Percentiles rank a stretch among this genome's conserved stretches.
These are phyloP conservation scores for Coccomyxa subellipsoidea DNA, from an alignment of 163 green algal genomes.

Conservation along the genomic window DNA sequence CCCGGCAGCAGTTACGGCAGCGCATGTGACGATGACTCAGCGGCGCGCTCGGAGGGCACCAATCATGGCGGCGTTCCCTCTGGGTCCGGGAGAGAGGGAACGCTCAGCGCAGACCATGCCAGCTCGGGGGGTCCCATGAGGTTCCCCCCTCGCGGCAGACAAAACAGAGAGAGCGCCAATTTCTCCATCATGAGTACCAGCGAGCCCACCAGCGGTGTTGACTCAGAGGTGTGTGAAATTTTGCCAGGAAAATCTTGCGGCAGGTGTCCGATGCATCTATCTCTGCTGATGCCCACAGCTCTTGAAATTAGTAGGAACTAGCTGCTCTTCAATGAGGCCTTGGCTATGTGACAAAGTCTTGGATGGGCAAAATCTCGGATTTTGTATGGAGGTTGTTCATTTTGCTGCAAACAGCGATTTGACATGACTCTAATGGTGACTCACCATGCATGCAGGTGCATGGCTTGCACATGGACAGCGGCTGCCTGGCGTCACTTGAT, in stretches of 20 bases:
- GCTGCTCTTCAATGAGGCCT: too few species aligned
- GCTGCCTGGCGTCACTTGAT: not conserved
- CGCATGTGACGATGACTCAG: not conserved
- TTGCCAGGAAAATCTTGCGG: too few species aligned
- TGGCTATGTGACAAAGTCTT: too few species aligned
- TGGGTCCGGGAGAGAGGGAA: too few species aligned
- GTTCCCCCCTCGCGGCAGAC: not conserved
- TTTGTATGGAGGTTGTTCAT: too few species aligned
- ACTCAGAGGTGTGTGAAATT: not conserved
- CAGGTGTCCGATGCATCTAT: too few species aligned
- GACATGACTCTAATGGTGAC: too few species aligned
- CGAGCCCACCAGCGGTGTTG: not conserved
- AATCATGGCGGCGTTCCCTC: not conserved
- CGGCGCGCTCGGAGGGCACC: not conserved
- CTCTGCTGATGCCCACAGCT: too few species aligned
- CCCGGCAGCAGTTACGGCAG: not conserved
- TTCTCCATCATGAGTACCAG: not conserved
- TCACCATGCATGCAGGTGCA: too few species aligned
- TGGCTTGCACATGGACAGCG: not conserved
- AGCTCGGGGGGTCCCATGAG: not conserved
- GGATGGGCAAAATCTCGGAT: too few species aligned
- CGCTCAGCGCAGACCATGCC: not conserved
- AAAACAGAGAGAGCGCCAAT: not conserved
- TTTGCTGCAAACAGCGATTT: too few species aligned
- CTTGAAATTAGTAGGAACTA: too few species aligned